Evolutionary conservation across 2,329 filamentous ascomycete species (phyloP).

Genomic region (Pestalotiopsis sp.): DNA sequence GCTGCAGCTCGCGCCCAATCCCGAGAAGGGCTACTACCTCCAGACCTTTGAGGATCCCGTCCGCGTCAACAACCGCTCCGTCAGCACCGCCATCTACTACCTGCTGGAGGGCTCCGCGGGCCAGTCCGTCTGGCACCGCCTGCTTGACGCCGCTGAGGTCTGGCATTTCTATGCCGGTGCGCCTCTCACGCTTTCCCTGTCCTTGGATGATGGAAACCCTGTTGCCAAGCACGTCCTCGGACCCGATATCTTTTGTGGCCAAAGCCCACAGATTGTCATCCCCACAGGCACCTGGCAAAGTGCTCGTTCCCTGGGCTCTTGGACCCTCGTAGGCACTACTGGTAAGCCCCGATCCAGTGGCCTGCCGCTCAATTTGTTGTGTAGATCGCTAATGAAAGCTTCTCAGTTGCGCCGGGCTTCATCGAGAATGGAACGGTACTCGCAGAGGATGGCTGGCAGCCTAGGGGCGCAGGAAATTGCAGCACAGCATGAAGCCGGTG

Average conservation of each 20-base stretch:
- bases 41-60: conserved; percentile 48
- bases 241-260: conserved; percentile 41
- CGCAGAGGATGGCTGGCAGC: conserved; percentile 9
- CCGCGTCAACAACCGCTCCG: conserved; percentile 37
- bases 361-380: no score
- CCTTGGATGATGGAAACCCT: conserved; percentile 43
- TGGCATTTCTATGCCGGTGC: conserved; percentile 60
- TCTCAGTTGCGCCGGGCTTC: conserved; percentile 13
- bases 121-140: conserved; percentile 51
- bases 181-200: conserved; percentile 47
- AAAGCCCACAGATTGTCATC: conserved; percentile 47
- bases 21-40: conserved; percentile 52
- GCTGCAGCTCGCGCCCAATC: conserved; percentile 46
- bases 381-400: neutral
- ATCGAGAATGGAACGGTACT: conserved; percentile 10
- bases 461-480: neutral
- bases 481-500: neutral
- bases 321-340: conserved; percentile 49
- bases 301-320: conserved; percentile 45
- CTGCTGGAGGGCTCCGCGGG: conserved; percentile 41
- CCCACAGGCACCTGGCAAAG: conserved; percentile 47
- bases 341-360: conserved; percentile 22
- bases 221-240: conserved; percentile 40
- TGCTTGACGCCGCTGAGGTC: conserved; percentile 49
- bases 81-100: conserved; percentile 57